Conservation (phyloP, 2,329 filamentous ascomycete genomes). For the Cryoendolithus antarcticus region DNA sequence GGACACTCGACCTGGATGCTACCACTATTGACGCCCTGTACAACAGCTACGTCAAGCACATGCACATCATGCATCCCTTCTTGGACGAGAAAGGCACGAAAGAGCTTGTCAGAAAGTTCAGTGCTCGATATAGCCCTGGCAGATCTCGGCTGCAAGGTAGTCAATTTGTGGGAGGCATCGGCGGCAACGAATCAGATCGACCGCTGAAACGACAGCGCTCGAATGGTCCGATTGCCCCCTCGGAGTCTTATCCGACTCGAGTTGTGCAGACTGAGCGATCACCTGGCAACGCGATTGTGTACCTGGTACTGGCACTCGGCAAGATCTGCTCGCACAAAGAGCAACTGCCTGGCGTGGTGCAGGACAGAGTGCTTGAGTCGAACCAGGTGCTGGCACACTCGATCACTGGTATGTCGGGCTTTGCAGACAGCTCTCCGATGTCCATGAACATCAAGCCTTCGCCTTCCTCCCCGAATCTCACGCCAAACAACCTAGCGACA, state of each 20-base stretch:
- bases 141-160: conserved; percentile 1
- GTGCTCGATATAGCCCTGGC: conserved; percentile 32
- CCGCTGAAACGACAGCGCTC: conserved; percentile 21
- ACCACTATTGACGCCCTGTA: conserved; percentile 39
- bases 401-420: conserved; percentile 11
- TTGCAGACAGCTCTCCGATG: conserved; percentile 17
- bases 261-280: conserved; percentile 41
- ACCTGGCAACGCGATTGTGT: conserved; percentile 67
- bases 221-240: conserved; percentile 13
- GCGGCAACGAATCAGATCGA: conserved; percentile 13
- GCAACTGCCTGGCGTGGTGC: conserved; percentile 44
- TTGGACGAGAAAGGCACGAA: conserved; percentile 43
- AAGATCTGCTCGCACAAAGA: conserved; percentile 56
- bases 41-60: conserved; percentile 45
- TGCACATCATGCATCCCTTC: conserved; percentile 54
- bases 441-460: conserved; percentile 23
- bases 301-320: conserved; percentile 74
- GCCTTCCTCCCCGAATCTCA: conserved; percentile 27
- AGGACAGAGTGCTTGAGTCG: conserved; percentile 29
- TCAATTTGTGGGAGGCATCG: conserved; percentile 14
- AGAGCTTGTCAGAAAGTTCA: conserved; percentile 40
- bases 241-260: conserved; percentile 4
- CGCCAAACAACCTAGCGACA: conserved; percentile 19
- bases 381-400: conserved; percentile 25
- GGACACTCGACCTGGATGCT: conserved; percentile 41